These are phyloP conservation scores for Clarireedia paspali DNA, from an alignment of 2,329 filamentous ascomycete species.

Conservation along the genomic window DNA sequence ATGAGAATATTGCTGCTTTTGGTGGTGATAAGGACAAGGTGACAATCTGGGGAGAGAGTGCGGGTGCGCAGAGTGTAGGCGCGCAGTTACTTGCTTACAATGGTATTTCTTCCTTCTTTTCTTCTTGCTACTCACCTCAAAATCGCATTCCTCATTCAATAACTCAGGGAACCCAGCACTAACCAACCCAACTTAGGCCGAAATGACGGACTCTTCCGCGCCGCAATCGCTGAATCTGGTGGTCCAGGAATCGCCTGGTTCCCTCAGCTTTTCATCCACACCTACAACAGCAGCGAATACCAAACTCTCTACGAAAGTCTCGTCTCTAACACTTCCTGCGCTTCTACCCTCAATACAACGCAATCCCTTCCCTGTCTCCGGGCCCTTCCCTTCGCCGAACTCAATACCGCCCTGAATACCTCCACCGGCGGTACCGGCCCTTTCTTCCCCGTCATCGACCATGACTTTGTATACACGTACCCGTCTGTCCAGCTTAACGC, in stretches of 20 bases:
- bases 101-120: constrained; percentile 5
- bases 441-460: constrained; percentile 30
- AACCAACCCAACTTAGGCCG: constrained; percentile 30
- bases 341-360: constrained; percentile 27
- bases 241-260: constrained; percentile 18
- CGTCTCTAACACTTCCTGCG: constrained; percentile 27
- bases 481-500: constrained; percentile 44
- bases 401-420: constrained; percentile 25
- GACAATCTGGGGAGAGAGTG: constrained; percentile 38
- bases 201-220: constrained; percentile 46
- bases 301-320: constrained; percentile 30
- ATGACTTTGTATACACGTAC: constrained; percentile 36
- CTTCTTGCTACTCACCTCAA: neutral
- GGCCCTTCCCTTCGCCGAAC: constrained; percentile 19
- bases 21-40: constrained; percentile 39
- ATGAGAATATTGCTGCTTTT: constrained; percentile 36
- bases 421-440: constrained; percentile 30
- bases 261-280: neutral
- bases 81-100: constrained; percentile 38
- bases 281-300: constrained; percentile 14
- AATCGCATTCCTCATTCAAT: neutral
- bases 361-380: constrained; percentile 25
- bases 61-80: constrained; percentile 23
- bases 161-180: neutral
- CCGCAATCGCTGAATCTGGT: constrained; percentile 40